A percentile compares a stretch with the other conserved stretches of the same genome.
Conservation (phyloP, 257 asterid species). For the Solanum paucissectum region DNA sequence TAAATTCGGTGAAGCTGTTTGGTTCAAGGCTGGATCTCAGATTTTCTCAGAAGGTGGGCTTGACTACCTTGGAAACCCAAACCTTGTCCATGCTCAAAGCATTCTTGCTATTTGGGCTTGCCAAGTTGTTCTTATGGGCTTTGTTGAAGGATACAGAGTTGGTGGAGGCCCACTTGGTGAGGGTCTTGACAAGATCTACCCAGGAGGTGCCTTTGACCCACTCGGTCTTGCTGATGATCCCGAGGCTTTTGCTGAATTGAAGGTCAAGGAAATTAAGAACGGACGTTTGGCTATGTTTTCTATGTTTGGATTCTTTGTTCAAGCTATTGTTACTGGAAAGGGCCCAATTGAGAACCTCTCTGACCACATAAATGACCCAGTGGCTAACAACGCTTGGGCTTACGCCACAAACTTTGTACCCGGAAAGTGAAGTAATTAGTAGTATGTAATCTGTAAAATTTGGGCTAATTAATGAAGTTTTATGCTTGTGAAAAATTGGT, state of each 20-base stretch:
- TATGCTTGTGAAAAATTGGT: neutral
- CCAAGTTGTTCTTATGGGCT: constrained; percentile 78
- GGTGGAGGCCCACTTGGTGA: constrained; percentile 93
- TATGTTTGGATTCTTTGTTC: constrained; percentile 75
- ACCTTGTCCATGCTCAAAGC: constrained; percentile 80
- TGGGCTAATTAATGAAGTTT: neutral
- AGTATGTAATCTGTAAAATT: neutral
- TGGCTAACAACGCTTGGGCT: constrained; percentile 85
- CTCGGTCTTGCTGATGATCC: constrained; percentile 59
- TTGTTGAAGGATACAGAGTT: constrained; percentile 72
- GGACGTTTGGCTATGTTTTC: constrained; percentile 67
- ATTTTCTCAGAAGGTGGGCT: constrained; percentile 90
- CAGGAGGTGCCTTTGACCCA: constrained; percentile 82
- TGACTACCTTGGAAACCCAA: constrained; percentile 83
- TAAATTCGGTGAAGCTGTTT: constrained; percentile 74
- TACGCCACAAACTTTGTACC: constrained; percentile 81
- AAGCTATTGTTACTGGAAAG: constrained; percentile 82
- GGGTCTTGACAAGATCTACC: constrained; percentile 81
- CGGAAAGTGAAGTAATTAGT: constrained; percentile 36
- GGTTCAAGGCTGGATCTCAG: constrained; percentile 94
- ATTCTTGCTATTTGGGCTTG: constrained; percentile 79
- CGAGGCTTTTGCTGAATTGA: constrained; percentile 43
- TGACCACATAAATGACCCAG: constrained; percentile 79
- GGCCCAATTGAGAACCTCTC: constrained; percentile 70
- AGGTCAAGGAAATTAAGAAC: constrained; percentile 57